Evolutionary conservation across 495 filamentous ascomycete species (phyloP).

Genomic region (Trichoderma asperelloides): DNA sequence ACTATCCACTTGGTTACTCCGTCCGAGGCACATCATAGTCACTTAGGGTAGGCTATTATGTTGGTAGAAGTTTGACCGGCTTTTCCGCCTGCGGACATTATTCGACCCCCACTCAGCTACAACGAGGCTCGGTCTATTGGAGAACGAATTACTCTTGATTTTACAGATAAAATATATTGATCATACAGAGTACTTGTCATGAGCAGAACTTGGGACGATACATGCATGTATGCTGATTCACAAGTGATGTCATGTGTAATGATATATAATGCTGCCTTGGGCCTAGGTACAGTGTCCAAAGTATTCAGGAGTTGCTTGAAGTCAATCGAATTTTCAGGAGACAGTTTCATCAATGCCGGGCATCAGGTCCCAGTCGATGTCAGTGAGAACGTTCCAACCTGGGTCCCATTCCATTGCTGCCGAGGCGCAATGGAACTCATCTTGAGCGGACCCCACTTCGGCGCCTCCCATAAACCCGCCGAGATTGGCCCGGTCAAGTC

Average conservation of each 20-base stretch:
- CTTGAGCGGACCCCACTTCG: background rate
- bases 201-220: too few species aligned
- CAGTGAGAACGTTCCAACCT: background rate
- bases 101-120: background rate
- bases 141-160: too few species aligned
- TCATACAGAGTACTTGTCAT: too few species aligned
- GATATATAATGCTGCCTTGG: too few species aligned
- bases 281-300: too few species aligned
- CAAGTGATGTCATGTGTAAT: too few species aligned
- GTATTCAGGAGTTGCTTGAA: background rate
- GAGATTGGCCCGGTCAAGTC: background rate
- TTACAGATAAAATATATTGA: too few species aligned
- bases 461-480: background rate
- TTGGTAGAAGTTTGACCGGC: background rate
- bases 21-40: too few species aligned
- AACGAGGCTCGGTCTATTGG: too few species aligned
- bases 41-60: too few species aligned
- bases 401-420: conserved; percentile 2
- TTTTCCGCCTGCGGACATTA: background rate
- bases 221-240: too few species aligned
- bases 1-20: too few species aligned
- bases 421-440: background rate
- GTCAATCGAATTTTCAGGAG: background rate
- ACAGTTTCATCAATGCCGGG: background rate
- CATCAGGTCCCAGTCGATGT: background rate